phyloP scores from a whole-genome alignment of 805 yeast species.

The Ogataea pilisensis region DNA sequence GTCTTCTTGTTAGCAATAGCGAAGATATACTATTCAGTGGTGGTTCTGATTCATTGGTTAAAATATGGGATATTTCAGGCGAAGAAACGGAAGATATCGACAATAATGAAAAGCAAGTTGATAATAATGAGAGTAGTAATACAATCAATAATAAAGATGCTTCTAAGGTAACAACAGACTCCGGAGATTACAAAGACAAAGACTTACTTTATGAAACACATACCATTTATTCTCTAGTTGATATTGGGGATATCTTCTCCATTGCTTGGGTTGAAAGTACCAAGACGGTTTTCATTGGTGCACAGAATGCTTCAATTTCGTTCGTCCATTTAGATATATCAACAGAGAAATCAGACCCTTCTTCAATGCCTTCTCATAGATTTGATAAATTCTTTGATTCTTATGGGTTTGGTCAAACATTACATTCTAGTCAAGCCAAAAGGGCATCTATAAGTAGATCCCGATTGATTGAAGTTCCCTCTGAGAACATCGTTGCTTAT shows the following conservation, averaged over 20 bases:
- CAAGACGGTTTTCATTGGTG: slow-evolving; percentile 73
- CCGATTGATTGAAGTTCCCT: slow-evolving; percentile 63
- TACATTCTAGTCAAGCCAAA: slow-evolving; percentile 15
- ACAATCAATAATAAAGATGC: background rate
- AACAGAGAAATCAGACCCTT: slow-evolving; percentile 25
- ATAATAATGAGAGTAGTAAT: background rate
- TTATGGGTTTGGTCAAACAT: slow-evolving; percentile 59
- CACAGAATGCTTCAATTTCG: slow-evolving; percentile 86
- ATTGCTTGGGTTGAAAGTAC: slow-evolving; percentile 60
- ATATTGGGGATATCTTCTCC: slow-evolving; percentile 92
- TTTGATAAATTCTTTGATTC: slow-evolving; percentile 89
- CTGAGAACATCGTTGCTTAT: slow-evolving; percentile 61
- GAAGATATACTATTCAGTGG: slow-evolving; percentile 72
- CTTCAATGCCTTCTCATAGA: slow-evolving; percentile 56
- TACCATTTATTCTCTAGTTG: slow-evolving; percentile 78
- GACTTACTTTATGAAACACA: slow-evolving; percentile 36
- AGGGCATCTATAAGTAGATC: slow-evolving; percentile 17
- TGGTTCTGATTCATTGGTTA: slow-evolving; percentile 84
- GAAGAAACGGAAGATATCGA: background rate
- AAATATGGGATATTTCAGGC: slow-evolving; percentile 68
- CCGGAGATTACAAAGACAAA: slow-evolving; percentile 7
- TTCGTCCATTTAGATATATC: slow-evolving; percentile 49
- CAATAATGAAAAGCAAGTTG: background rate
- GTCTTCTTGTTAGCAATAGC: slow-evolving; percentile 51
- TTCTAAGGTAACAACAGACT: too few species aligned